Evolutionary conservation across 352 stramenopile genomes (phyloP).

Genomic region (Pythium volutum): DNA sequence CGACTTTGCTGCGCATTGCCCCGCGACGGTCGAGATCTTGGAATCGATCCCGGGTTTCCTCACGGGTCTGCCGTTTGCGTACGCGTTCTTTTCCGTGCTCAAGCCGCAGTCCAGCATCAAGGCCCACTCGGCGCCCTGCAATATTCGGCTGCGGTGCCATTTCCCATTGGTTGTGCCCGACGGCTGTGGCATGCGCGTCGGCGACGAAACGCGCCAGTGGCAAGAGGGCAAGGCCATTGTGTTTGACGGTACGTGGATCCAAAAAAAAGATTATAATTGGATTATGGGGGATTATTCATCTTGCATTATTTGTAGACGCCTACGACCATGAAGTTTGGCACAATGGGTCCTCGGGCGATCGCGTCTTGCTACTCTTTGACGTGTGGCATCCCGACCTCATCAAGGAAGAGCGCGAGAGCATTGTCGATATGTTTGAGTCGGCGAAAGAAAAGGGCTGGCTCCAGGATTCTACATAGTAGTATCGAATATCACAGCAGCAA

Average conservation of each 20-base stretch:
- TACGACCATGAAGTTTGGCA: slow-evolving; percentile 86
- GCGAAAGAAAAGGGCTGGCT: slow-evolving; percentile 77
- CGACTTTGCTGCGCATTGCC: slow-evolving; percentile 62
- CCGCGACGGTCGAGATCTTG: slow-evolving; percentile 63
- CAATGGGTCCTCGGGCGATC: slow-evolving; percentile 52
- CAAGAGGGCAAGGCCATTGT: slow-evolving; percentile 76
- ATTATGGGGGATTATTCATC: neutral
- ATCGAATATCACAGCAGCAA: slow-evolving; percentile 6
- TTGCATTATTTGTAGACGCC: slow-evolving; percentile 37
- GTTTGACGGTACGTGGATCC: slow-evolving; percentile 58
- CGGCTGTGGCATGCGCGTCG: slow-evolving; percentile 91
- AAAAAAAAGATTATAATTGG: neutral
- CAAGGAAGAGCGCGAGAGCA: slow-evolving; percentile 48
- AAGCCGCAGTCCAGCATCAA: slow-evolving; percentile 88
- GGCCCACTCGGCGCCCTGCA: slow-evolving; percentile 93
- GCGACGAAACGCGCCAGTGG: slow-evolving; percentile 79
- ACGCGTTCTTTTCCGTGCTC: slow-evolving; percentile 95
- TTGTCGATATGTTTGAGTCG: slow-evolving; percentile 70
- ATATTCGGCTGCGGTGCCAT: slow-evolving; percentile 94
- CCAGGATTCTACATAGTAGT: slow-evolving; percentile 41
- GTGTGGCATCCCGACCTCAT: slow-evolving; percentile 72
- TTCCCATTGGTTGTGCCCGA: slow-evolving; percentile 90
- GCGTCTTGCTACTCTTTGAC: slow-evolving; percentile 87
- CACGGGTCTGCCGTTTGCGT: slow-evolving; percentile 91
- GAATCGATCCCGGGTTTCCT: slow-evolving; percentile 84